phyloP scores from a whole-genome alignment of 441 rosid genomes.

The Isatis lusitanica region DNA sequence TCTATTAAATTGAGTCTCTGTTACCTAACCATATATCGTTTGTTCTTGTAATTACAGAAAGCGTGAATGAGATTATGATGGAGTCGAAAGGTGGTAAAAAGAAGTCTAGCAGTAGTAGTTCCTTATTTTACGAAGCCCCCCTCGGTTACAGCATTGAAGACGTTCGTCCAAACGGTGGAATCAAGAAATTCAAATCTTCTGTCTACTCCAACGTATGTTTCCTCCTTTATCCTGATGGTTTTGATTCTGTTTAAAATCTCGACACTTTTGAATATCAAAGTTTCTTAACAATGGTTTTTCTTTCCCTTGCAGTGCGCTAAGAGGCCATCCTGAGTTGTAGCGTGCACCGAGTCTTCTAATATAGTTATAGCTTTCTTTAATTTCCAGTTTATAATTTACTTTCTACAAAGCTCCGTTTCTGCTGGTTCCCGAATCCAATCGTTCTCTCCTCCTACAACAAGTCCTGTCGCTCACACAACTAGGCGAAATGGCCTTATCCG shows the following conservation, averaged over 20 bases:
- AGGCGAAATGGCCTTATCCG: slow-evolving; percentile 57
- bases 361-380: slow-evolving; percentile 31
- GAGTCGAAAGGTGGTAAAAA: slow-evolving; percentile 77
- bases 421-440: slow-evolving; percentile 40
- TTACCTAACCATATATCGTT: not conserved
- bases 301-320: slow-evolving; percentile 60
- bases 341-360: slow-evolving; percentile 40
- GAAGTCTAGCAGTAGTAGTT: slow-evolving; percentile 64
- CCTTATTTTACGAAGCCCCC: slow-evolving; percentile 68
- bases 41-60: not conserved
- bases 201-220: slow-evolving; percentile 50
- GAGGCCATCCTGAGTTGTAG: slow-evolving; percentile 69
- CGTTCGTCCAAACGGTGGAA: slow-evolving; percentile 78
- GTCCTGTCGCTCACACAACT: slow-evolving; percentile 23
- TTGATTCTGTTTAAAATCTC: not conserved
- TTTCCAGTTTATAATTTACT: slow-evolving; percentile 30
- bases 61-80: slow-evolving; percentile 70
- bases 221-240: not conserved
- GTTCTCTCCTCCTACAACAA: slow-evolving; percentile 39
- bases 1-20: too few species aligned
- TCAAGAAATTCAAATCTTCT: slow-evolving; percentile 64
- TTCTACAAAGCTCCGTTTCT: slow-evolving; percentile 32
- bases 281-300: not conserved
- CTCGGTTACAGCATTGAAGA: slow-evolving; percentile 84
- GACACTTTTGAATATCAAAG: not conserved